Conservation (phyloP, 2,329 filamentous ascomycete genomes). For the Mycosphaerella sp. region DNA sequence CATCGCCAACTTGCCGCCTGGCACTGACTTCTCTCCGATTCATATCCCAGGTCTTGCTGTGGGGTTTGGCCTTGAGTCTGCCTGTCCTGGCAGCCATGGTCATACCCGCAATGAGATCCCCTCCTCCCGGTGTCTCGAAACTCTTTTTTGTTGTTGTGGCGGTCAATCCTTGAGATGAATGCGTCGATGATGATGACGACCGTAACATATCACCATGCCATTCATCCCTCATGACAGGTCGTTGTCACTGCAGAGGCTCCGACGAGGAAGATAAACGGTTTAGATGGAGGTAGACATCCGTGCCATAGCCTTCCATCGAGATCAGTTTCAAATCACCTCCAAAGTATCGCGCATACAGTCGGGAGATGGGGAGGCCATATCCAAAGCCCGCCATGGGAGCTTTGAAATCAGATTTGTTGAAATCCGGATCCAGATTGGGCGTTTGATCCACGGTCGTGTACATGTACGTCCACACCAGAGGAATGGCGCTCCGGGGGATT, state of each 20-base stretch:
- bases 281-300: conserved; percentile 95
- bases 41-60: conserved; percentile 37
- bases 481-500: conserved; percentile 86
- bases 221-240: conserved; percentile 80
- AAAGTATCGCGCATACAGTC: conserved; percentile 94
- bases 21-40: conserved; percentile 62
- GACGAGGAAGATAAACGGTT: conserved; percentile 93
- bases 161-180: conserved; percentile 49
- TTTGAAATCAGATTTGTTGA: conserved; percentile 99
- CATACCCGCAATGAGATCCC: conserved; percentile 44
- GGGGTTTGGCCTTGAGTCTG: conserved; percentile 58
- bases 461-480: conserved; percentile 99
- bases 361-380: conserved; percentile 91
- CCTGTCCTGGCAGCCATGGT: conserved; percentile 45
- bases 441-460: conserved; percentile 98
- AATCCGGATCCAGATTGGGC: conserved; percentile 90
- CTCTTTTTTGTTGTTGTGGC: conserved; percentile 15
- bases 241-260: conserved; percentile 88
- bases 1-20: conserved; percentile 84
- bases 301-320: conserved; percentile 99
- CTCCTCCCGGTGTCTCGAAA: conserved; percentile 13
- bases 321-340: conserved; percentile 96
- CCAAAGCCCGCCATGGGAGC: conserved; percentile 98
- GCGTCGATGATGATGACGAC: conserved; percentile 13
- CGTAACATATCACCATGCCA: conserved; percentile 32